A percentile compares a stretch with the other conserved stretches of the same genome.
Evolutionary conservation across 2,329 filamentous ascomycete genomes (phyloP).

Genomic region (Alternaria sp.): DNA sequence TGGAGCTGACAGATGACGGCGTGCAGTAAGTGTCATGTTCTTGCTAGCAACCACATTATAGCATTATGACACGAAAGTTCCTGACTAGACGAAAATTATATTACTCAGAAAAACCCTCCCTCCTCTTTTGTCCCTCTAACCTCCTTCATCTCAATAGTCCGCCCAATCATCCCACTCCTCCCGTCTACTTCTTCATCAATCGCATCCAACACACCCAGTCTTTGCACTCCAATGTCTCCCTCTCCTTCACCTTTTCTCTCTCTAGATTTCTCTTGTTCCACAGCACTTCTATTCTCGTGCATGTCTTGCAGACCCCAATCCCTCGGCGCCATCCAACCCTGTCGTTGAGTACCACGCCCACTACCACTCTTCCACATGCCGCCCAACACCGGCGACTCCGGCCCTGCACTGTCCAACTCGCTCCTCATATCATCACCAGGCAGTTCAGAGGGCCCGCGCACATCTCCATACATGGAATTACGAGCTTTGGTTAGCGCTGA

Average conservation of each 20-base stretch:
- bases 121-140: background rate
- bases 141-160: background rate
- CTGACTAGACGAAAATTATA: background rate
- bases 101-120: background rate
- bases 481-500: background rate
- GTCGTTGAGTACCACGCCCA: background rate
- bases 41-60: too few relatives aligned
- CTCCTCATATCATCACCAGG: background rate
- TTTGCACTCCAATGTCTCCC: background rate
- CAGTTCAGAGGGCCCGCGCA: constrained; percentile 2
- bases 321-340: constrained; percentile 2
- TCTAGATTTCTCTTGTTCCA: background rate
- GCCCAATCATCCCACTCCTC: background rate
- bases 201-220: background rate
- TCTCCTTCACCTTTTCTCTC: background rate
- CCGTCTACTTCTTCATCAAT: background rate
- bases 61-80: too few relatives aligned
- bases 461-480: constrained; percentile 6
- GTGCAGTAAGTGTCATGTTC: too few relatives aligned
- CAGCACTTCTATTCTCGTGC: background rate
- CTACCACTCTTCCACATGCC: background rate
- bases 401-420: background rate
- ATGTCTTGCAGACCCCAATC: background rate
- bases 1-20: too few relatives aligned
- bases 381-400: background rate